Base-by-base conservation (phyloP, 768 basidiomycete genomes). In the Rhodotorula babjevae region DNA sequence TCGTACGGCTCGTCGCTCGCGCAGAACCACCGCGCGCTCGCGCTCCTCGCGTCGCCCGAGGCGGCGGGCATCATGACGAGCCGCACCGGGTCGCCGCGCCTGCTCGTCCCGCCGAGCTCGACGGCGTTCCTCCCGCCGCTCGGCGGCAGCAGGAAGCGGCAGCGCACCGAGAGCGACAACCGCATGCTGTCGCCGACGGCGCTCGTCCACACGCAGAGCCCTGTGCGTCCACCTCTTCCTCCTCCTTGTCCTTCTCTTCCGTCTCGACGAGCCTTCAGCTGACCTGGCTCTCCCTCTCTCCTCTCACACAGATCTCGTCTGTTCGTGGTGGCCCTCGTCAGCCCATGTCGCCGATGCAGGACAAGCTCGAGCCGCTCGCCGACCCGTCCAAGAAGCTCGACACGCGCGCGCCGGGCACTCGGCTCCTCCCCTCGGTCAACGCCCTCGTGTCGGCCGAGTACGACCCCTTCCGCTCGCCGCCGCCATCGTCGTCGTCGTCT, bases 11-110 rank as follows among this genome's bases (percentile, higher is more conserved):
- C 64, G 42, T 3, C 46, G 27, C 36, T 55, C 27, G 18, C 50
- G 46, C 63, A 61, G 44, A 63, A 63, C 52, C 74, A 66, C 42
- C 74, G 74, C 44, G 74, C 74, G 3, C 67, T 72, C 33, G 74
- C 74, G 7, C 71, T 76, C 47, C 71, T 76, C 58, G 67, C 67
- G 9, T 76, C 74, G 14, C 74, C 74, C 40, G 74, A 72, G 36
- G 70, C 74, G 7, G 57, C 40, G 23, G 74, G 74, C 18, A 75
- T 75, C 62, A 75, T 75, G 67, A 60, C 67, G 11, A 65, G 40
- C n/a, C 67, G 66, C 25, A 61, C 67, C 25, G 63, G 69, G 3
- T 47, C 44, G 59, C 64, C 67, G 11, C 65, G 71, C 10, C 52
- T 29, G 52, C 46, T 21, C 29, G 42, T 52, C 25, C 27, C 23